Conservation (phyloP, 805 yeast species). For the Jamesozyma rosinii region DNA sequence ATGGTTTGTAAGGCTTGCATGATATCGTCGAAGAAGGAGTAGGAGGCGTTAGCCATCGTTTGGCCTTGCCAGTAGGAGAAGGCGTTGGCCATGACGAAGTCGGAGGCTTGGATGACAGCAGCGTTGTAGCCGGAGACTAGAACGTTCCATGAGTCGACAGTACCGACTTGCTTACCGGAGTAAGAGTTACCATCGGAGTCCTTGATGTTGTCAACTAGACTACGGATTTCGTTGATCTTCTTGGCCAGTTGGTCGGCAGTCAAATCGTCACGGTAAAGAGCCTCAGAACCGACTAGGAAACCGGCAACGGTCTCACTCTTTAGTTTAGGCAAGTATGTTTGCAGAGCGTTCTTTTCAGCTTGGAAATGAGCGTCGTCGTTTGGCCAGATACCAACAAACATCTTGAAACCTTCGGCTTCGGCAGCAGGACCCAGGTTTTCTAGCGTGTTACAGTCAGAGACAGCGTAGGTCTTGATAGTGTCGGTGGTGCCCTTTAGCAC, state of each 20-base stretch:
- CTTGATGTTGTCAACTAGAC: constrained; percentile 46
- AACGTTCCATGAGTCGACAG: constrained; percentile 93
- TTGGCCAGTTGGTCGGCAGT: constrained; percentile 65
- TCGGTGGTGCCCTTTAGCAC: constrained; percentile 49
- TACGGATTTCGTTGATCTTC: constrained; percentile 54
- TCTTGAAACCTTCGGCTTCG: constrained; percentile 62
- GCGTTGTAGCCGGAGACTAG: constrained; percentile 67
- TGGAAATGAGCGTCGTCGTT: constrained; percentile 69
- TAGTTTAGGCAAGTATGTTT: constrained; percentile 59
- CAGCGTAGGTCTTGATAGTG: constrained; percentile 78
- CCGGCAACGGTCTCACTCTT: constrained; percentile 62
- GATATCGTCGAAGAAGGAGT: constrained; percentile 90
- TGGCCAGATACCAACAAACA: constrained; percentile 91
- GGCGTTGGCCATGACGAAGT: constrained; percentile 84
- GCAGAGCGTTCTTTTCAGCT: constrained; percentile 66
- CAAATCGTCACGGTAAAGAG: constrained; percentile 82
- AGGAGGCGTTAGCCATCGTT: constrained; percentile 69
- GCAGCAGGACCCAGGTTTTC: constrained; percentile 80
- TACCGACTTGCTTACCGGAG: constrained; percentile 67
- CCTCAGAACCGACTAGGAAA: constrained; percentile 90
- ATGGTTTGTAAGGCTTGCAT: constrained; percentile 92
- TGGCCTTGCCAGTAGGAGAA: constrained; percentile 99
- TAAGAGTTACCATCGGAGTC: constrained; percentile 80
- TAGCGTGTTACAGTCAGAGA: constrained; percentile 88
- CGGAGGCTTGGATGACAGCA: constrained; percentile 72